These are phyloP conservation scores for Jackrogersella multiformis DNA, from an alignment of 495 filamentous ascomycete genomes.

Conservation along the genomic window DNA sequence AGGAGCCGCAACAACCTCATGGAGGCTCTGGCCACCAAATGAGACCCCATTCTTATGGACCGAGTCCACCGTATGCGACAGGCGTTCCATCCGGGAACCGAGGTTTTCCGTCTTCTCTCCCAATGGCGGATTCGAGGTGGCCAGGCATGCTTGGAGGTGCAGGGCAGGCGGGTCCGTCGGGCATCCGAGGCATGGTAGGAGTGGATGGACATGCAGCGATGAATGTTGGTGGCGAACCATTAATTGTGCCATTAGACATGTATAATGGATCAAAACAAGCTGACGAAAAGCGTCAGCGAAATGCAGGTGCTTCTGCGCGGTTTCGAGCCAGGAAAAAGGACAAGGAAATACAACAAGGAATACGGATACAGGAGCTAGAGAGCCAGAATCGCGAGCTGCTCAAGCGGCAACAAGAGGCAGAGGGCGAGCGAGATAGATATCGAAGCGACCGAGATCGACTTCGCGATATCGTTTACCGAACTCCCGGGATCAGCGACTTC, in stretches of 20 bases:
- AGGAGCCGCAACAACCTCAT: slow-evolving; percentile 39
- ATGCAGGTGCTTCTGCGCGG: slow-evolving; percentile 89
- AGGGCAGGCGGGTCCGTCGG: slow-evolving; percentile 36
- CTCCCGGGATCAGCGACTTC: slow-evolving; percentile 60
- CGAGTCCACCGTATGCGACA: slow-evolving; percentile 42
- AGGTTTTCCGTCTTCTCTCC: slow-evolving; percentile 31
- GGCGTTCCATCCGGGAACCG: slow-evolving; percentile 31
- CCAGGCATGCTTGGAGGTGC: slow-evolving; percentile 31
- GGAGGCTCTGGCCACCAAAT: slow-evolving; percentile 36
- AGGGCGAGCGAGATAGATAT: slow-evolving; percentile 58
- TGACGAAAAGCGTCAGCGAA: slow-evolving; percentile 91
- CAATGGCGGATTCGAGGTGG: slow-evolving; percentile 51
- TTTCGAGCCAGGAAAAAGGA: slow-evolving; percentile 91
- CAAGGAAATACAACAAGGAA: slow-evolving; percentile 79
- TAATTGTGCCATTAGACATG: slow-evolving; percentile 74
- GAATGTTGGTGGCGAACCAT: slow-evolving; percentile 57
- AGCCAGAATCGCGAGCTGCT: slow-evolving; percentile 61
- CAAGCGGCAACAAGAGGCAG: slow-evolving; percentile 58
- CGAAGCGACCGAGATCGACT: slow-evolving; percentile 70
- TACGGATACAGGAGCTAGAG: slow-evolving; percentile 68
- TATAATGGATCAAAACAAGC: slow-evolving; percentile 85
- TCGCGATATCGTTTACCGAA: slow-evolving; percentile 67
- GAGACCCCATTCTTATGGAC: slow-evolving; percentile 38
- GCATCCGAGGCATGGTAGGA: slow-evolving; percentile 49
- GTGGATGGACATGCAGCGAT: slow-evolving; percentile 54